These are phyloP conservation scores for Clonostachys chloroleuca DNA, from an alignment of 2,329 filamentous ascomycete species.

Conservation along the genomic window DNA sequence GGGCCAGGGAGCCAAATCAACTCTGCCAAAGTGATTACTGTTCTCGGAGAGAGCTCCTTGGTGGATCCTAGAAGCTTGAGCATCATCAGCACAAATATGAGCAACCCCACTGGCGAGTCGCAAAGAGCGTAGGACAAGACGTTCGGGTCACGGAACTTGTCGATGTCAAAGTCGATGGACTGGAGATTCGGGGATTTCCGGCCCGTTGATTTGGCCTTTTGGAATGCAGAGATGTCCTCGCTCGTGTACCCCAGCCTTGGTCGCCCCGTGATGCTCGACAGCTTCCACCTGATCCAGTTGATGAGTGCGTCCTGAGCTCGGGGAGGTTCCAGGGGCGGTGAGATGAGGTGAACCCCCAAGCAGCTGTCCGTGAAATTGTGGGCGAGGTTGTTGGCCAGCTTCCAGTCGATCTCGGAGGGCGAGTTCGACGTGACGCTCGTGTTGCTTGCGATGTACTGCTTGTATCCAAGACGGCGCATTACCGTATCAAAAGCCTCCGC, in stretches of 20 bases:
- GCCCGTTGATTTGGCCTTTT: conserved; percentile 9
- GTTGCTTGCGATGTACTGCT: conserved; percentile 52
- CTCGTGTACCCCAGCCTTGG: conserved; percentile 51
- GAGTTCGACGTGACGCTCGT: conserved; percentile 40
- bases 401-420: conserved; percentile 46
- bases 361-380: conserved; percentile 42
- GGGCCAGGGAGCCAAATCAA: conserved; percentile 64
- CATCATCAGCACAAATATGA: conserved; percentile 47
- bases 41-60: conserved; percentile 37
- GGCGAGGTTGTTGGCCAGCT: conserved; percentile 42
- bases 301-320: conserved; percentile 32
- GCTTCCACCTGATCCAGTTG: conserved; percentile 50
- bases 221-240: conserved; percentile 43
- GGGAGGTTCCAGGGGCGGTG: conserved; percentile 49
- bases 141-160: conserved; percentile 37
- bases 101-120: conserved; percentile 55
- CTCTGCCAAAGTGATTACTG: conserved; percentile 57
- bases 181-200: neutral
- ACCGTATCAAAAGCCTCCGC: conserved; percentile 51
- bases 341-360: conserved; percentile 56
- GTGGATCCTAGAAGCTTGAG: conserved; percentile 34
- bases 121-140: conserved; percentile 56
- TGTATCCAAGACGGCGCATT: conserved; percentile 58
- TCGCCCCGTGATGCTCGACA: conserved; percentile 43
- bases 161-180: conserved; percentile 18